Conservation (phyloP, 2,329 filamentous ascomycete genomes). For the Colletotrichum musicola region DNA sequence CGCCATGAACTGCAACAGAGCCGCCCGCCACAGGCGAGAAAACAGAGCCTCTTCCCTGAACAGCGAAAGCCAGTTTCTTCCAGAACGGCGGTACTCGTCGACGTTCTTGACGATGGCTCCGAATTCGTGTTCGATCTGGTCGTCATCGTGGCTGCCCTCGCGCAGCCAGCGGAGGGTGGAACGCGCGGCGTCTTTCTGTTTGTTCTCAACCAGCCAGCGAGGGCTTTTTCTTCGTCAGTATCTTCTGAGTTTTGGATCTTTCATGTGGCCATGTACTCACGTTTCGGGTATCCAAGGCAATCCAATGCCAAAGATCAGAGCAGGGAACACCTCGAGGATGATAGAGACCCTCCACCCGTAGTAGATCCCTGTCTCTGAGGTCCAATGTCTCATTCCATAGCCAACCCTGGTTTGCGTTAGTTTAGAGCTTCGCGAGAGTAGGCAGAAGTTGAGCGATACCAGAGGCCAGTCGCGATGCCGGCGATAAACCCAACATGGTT, state of each 20-base stretch:
- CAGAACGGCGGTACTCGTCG: conserved; percentile 51
- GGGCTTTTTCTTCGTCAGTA: conserved; percentile 53
- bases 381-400: conserved; percentile 68
- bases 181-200: conserved; percentile 56
- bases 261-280: conserved; percentile 50
- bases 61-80: conserved; percentile 58
- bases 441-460: conserved; percentile 52
- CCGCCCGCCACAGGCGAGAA: conserved; percentile 67
- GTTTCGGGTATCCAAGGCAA: conserved; percentile 67
- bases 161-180: conserved; percentile 62
- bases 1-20: conserved; percentile 70
- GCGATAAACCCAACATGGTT: conserved; percentile 71
- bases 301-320: conserved; percentile 61
- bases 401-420: conserved; percentile 59
- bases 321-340: conserved; percentile 64
- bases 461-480: conserved; percentile 66
- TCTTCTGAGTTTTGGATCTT: background rate
- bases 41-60: conserved; percentile 63
- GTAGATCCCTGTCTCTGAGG: conserved; percentile 53
- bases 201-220: conserved; percentile 69
- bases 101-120: conserved; percentile 60
- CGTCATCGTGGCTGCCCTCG: conserved; percentile 53
- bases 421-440: background rate
- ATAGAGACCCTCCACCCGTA: conserved; percentile 68
- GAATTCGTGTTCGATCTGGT: conserved; percentile 58